phyloP scores from a whole-genome alignment of 495 filamentous ascomycete genomes.

The Neohortaea acidophila region DNA sequence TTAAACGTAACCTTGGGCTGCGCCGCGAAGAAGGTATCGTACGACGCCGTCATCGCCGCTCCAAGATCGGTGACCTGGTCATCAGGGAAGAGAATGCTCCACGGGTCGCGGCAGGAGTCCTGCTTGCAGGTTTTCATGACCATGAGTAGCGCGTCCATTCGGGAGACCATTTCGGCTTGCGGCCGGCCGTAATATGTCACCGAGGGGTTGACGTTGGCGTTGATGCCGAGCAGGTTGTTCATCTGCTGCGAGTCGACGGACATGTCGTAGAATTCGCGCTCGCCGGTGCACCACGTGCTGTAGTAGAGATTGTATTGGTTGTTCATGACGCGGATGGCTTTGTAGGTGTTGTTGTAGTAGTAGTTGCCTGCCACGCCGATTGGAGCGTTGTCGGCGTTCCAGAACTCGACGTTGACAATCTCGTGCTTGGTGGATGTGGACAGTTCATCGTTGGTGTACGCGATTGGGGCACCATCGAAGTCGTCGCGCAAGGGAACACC shows the following conservation, averaged over 20 bases:
- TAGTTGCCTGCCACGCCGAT: slow-evolving; percentile 6
- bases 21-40: slow-evolving; percentile 3
- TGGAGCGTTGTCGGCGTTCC: slow-evolving; percentile 14
- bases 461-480: slow-evolving; percentile 16
- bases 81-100: slow-evolving; percentile 41
- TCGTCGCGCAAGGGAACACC: slow-evolving; percentile 20
- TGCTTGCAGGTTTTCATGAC: slow-evolving; percentile 51
- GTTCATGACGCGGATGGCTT: slow-evolving; percentile 16
- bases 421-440: slow-evolving; percentile 26
- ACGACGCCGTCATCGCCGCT: slow-evolving; percentile 21
- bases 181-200: background rate
- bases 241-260: background rate
- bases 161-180: slow-evolving; percentile 8
- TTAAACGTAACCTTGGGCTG: slow-evolving; percentile 1
- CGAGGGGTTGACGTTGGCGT: background rate
- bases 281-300: slow-evolving; percentile 17
- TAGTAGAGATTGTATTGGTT: slow-evolving; percentile 6
- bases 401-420: slow-evolving; percentile 23
- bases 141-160: slow-evolving; percentile 46
- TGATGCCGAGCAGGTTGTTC: background rate
- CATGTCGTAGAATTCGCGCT: slow-evolving; percentile 21
- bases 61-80: slow-evolving; percentile 28
- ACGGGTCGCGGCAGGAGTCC: slow-evolving; percentile 40
- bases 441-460: slow-evolving; percentile 21
- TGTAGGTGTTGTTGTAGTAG: slow-evolving; percentile 22